Base-by-base conservation (phyloP, 208 protist genomes). In the Acanthamoeba castellanii region DNA sequence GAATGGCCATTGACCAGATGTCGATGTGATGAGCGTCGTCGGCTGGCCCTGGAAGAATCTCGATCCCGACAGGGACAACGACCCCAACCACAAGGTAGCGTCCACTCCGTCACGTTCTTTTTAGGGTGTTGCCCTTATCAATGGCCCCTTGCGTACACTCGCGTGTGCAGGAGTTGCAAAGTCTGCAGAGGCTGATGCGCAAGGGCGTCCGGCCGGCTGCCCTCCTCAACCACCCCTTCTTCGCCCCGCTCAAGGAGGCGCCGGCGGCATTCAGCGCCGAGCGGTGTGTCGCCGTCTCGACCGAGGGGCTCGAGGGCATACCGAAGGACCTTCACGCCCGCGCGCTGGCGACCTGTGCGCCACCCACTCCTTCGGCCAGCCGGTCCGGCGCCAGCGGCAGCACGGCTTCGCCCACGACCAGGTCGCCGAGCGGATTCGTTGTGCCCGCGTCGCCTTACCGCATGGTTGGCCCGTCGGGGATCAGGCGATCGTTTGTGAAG, bases 161-260 rank as follows among this genome's bases (percentile, higher is more conserved):
- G 25, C 25, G 27, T 13, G 6, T 64, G 14, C 68, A 76, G 68
- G 68, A 76, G 68, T n/a, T 76, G 27, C 32, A 45, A 42, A 45
- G n/a, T 20, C 14, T 76, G 68, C 68, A n/a, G 22, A 76, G n/a
- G n/a, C 68, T 20, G 32, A 76, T 76, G 68, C 68, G 27, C 16
- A 76, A 76, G 32, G 68, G 68, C 16, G 68, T 32, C 3, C 4
- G 68, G 14, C 68, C 68, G 68, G 68, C 22, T 16, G 18, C 45
- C n/a, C 68, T 76, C 32, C 68, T 76, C 32, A 45, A 30, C 27
- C 68, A 76, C 32, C 68, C 68, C 27, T 76, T 76, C 68, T 76
- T 76, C n/a, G 68, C 68, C 16, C 68, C 68, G 14, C 68, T 76
- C 68, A 76, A 76, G 32, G 68, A 76, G 32, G 14, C 14, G 32